phyloP scores from a whole-genome alignment of 768 basidiomycete species.

The Jaapia argillacea region DNA sequence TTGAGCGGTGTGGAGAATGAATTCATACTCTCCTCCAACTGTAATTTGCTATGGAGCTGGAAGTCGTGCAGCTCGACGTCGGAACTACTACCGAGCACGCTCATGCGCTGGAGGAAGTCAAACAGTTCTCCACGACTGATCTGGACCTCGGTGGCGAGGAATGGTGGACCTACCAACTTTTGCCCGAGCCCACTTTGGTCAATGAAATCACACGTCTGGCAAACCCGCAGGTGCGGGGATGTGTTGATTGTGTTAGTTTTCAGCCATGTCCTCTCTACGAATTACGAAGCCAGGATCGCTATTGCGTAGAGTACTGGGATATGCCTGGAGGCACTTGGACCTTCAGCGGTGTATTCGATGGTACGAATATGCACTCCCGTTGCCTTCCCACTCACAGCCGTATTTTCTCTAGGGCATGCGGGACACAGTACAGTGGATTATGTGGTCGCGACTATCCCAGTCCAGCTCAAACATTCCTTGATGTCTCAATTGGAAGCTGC shows the following conservation, averaged over 20 bases:
- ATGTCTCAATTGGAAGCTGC: conserved; percentile 25
- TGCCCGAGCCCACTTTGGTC: conserved; percentile 44
- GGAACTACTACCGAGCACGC: conserved; percentile 38
- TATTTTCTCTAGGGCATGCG: neutral
- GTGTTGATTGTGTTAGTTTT: conserved; percentile 30
- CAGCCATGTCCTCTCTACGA: conserved; percentile 29
- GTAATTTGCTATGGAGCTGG: conserved; percentile 15
- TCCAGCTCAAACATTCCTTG: neutral
- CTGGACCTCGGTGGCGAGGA: conserved; percentile 40
- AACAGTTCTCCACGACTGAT: conserved; percentile 40
- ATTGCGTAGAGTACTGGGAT: conserved; percentile 28
- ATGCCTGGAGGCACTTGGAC: conserved; percentile 30
- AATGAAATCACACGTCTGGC: conserved; percentile 38
- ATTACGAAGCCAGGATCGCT: conserved; percentile 39
- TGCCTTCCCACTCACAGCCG: no score
- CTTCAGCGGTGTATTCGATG: conserved; percentile 38
- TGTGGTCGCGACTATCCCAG: neutral
- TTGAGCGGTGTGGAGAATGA: no score
- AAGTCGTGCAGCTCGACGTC: conserved; percentile 31
- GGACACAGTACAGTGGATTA: neutral
- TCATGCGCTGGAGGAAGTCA: conserved; percentile 42
- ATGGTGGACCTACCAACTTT: conserved; percentile 45
- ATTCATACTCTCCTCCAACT: no score
- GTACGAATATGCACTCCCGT: conserved; percentile 26
- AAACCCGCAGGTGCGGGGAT: conserved; percentile 35